Conservation (phyloP, 768 basidiomycete genomes). For the Auriculariales sp. region DNA sequence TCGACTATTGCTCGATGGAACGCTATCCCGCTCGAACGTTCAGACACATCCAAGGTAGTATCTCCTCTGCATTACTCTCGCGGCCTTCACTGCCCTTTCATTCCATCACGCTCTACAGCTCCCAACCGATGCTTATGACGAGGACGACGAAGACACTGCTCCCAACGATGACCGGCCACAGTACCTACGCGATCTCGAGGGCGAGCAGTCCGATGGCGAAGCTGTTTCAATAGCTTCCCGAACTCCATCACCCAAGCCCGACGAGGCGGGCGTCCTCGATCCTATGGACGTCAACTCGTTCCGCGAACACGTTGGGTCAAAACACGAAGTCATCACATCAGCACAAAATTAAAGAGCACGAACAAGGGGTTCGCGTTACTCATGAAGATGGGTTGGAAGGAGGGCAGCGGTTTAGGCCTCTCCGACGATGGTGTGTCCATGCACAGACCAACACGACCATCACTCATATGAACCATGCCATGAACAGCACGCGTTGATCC, state of each 20-base stretch:
- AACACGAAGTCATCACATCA: slow-evolving; percentile 63
- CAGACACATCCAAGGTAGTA: slow-evolving; percentile 45
- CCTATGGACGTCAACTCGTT: slow-evolving; percentile 35
- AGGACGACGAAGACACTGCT: slow-evolving; percentile 21
- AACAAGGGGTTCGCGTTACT: slow-evolving; percentile 77
- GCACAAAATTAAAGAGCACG: slow-evolving; percentile 62
- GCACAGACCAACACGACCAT: background rate
- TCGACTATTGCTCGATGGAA: slow-evolving; percentile 59
- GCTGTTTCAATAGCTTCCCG: slow-evolving; percentile 60
- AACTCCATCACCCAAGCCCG: slow-evolving; percentile 52
- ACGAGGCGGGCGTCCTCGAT: no score
- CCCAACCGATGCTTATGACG: slow-evolving; percentile 13
- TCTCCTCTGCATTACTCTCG: slow-evolving; percentile 42
- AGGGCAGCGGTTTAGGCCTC: slow-evolving; percentile 63
- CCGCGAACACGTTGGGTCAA: slow-evolving; percentile 41
- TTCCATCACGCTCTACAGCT: slow-evolving; percentile 30
- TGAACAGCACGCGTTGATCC: slow-evolving; percentile 64
- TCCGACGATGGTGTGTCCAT: slow-evolving; percentile 50
- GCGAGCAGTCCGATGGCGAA: slow-evolving; percentile 31
- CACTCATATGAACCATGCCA: background rate
- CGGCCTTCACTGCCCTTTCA: slow-evolving; percentile 34
- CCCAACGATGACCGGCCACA: slow-evolving; percentile 16
- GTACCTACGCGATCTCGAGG: background rate
- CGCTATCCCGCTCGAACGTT: slow-evolving; percentile 37
- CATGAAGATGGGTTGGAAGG: slow-evolving; percentile 69